Evolutionary conservation across 768 basidiomycete genomes (phyloP).

Genomic region (Brasilioporus rufonigricans): DNA sequence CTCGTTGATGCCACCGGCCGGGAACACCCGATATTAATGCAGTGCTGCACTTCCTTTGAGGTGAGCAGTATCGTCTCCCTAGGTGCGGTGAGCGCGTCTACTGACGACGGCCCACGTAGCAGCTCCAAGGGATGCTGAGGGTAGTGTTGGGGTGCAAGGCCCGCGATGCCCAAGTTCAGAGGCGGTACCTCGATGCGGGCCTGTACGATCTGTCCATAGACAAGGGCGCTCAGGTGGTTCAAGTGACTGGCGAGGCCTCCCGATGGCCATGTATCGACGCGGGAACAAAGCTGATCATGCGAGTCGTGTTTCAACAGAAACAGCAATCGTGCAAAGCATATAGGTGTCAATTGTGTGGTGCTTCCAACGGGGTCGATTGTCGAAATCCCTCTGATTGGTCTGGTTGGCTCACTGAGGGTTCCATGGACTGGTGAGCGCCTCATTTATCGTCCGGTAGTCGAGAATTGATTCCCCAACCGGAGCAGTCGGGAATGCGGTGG

Average conservation of each 20-base stretch:
- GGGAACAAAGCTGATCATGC: conserved; percentile 25
- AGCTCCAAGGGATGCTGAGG: conserved; percentile 21
- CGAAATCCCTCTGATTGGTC: conserved; percentile 5
- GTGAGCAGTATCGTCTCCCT: neutral
- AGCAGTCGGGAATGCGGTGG: conserved; percentile 19
- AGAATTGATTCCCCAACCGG: neutral
- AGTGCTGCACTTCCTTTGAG: conserved; percentile 27
- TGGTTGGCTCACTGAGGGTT: conserved; percentile 22
- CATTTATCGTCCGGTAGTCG: neutral
- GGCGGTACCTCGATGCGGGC: conserved; percentile 22
- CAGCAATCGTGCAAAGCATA: conserved; percentile 11
- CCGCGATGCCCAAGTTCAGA: conserved; percentile 21
- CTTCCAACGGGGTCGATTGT: conserved; percentile 17
- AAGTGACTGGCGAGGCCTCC: conserved; percentile 20
- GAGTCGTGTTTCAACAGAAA: conserved; percentile 20
- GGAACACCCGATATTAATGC: conserved; percentile 24
- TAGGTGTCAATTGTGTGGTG: conserved; percentile 21
- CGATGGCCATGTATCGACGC: conserved; percentile 24
- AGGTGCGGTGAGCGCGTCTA: neutral
- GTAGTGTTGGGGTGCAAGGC: conserved; percentile 16
- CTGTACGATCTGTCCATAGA: conserved; percentile 26
- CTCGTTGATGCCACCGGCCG: conserved; percentile 28
- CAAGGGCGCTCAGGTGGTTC: conserved; percentile 19
- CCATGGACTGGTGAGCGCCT: conserved; percentile 23
- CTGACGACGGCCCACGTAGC: conserved; percentile 13